Evolutionary conservation across 2,329 filamentous ascomycete genomes (phyloP).

Genomic region (Neoascochyta sp.): DNA sequence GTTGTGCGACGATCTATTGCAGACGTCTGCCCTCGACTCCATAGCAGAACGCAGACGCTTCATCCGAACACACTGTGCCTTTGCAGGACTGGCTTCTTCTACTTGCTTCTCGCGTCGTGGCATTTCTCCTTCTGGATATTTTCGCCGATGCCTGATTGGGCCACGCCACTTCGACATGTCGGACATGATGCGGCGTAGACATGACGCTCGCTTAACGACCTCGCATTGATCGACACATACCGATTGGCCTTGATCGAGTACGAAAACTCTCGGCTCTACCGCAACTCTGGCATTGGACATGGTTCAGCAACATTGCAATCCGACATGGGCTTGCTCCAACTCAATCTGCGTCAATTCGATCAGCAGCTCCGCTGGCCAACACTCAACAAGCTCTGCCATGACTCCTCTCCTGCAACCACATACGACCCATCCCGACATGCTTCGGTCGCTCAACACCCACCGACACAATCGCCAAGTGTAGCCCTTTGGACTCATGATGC

Average conservation of each 20-base stretch:
- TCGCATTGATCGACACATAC: conserved; percentile 9
- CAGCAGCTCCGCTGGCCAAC: too few relatives aligned
- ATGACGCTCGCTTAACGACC: conserved; percentile 26
- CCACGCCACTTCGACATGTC: conserved; percentile 19
- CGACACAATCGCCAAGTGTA: too few relatives aligned
- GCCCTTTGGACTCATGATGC: conserved; percentile 4
- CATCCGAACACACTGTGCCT: conserved; percentile 42
- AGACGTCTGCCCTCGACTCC: conserved; percentile 67
- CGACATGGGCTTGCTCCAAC: too few relatives aligned
- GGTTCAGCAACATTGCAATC: too few relatives aligned
- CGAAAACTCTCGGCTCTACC: conserved; percentile 1
- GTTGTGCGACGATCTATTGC: conserved; percentile 48
- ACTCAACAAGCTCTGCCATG: too few relatives aligned
- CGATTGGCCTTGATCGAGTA: conserved; percentile 7
- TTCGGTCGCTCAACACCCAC: too few relatives aligned
- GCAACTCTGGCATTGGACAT: too few relatives aligned
- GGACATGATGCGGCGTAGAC: conserved; percentile 20
- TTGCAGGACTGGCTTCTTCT: conserved; percentile 34
- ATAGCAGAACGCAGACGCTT: conserved; percentile 63
- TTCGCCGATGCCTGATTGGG: conserved; percentile 24
- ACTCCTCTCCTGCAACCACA: too few relatives aligned
- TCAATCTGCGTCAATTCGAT: too few relatives aligned
- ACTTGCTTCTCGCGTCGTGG: conserved; percentile 29
- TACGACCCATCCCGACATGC: too few relatives aligned
- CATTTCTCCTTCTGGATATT: too few relatives aligned